Evolutionary conservation across 1,139 yeast species (phyloP).

Genomic region (Saccharomyces hybrid): DNA sequence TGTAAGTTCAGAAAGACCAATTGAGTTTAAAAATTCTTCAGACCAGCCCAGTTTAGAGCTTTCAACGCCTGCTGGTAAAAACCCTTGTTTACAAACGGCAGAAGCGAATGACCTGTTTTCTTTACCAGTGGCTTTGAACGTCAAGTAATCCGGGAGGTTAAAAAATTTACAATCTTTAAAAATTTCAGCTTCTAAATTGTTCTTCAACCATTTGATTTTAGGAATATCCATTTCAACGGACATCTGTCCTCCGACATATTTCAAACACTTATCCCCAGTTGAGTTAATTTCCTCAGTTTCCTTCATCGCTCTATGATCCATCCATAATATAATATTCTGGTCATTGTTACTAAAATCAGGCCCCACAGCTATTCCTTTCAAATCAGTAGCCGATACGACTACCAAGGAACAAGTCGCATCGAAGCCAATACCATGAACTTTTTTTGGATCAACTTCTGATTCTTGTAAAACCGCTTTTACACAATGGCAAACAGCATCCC

Average conservation of each 20-base stretch:
- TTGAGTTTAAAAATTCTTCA: slow-evolving; percentile 54
- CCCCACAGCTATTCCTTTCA: slow-evolving; percentile 82
- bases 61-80: slow-evolving; percentile 86
- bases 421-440: slow-evolving; percentile 82
- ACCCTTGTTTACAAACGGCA: slow-evolving; percentile 92
- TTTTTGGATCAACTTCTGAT: slow-evolving; percentile 58
- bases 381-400: slow-evolving; percentile 58
- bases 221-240: slow-evolving; percentile 98
- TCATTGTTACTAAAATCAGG: slow-evolving; percentile 69
- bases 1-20: slow-evolving; percentile 70
- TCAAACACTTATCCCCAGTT: slow-evolving; percentile 68
- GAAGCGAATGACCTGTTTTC: slow-evolving; percentile 87
- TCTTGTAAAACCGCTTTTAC: slow-evolving; percentile 66
- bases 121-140: slow-evolving; percentile 81
- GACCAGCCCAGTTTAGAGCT: slow-evolving; percentile 88
- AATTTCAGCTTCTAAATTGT: slow-evolving; percentile 58
- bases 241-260: slow-evolving; percentile 96
- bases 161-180: slow-evolving; percentile 73
- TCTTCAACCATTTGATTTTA: slow-evolving; percentile 92
- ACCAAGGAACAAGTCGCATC: slow-evolving; percentile 97
- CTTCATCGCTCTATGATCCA: slow-evolving; percentile 92
- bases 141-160: slow-evolving; percentile 84
- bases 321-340: slow-evolving; percentile 89
- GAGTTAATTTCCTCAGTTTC: slow-evolving; percentile 78
- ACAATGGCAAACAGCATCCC: slow-evolving; percentile 83